Conservation (phyloP, 352 stramenopile species). For the Phytophthora cryptogea region DNA sequence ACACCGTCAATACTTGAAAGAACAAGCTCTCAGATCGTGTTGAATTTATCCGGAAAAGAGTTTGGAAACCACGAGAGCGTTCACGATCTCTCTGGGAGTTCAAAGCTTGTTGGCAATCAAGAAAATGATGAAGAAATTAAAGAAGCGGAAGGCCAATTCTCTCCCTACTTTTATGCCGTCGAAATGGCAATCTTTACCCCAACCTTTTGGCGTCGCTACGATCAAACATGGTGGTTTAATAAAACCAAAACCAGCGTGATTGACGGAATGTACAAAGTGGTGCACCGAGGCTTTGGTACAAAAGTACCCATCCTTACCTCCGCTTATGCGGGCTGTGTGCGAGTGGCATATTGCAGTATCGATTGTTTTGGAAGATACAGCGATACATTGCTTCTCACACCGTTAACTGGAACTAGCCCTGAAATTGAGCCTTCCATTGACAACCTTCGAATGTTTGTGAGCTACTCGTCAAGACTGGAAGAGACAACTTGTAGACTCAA, state of each 20-base stretch:
- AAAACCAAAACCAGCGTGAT: slow-evolving; percentile 70
- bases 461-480: slow-evolving; percentile 15
- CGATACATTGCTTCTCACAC: slow-evolving; percentile 57
- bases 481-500: slow-evolving; percentile 21
- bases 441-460: neutral
- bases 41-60: slow-evolving; percentile 14
- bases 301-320: slow-evolving; percentile 47
- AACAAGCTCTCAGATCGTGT: slow-evolving; percentile 20
- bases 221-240: slow-evolving; percentile 83
- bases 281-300: slow-evolving; percentile 49
- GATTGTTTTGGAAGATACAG: slow-evolving; percentile 54
- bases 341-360: slow-evolving; percentile 60
- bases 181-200: slow-evolving; percentile 67
- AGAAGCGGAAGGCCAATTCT: slow-evolving; percentile 1
- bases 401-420: slow-evolving; percentile 12
- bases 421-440: neutral
- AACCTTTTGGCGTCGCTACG: slow-evolving; percentile 79
- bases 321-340: slow-evolving; percentile 61
- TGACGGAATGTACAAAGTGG: slow-evolving; percentile 64
- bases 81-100: neutral
- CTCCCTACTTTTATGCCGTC: slow-evolving; percentile 66
- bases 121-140: neutral
- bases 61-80: neutral
- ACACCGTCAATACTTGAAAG: slow-evolving; percentile 19
- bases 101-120: neutral